Conservation (phyloP, 371 early-diverging fungal species). For the Paraphysoderma sedebokerense region DNA sequence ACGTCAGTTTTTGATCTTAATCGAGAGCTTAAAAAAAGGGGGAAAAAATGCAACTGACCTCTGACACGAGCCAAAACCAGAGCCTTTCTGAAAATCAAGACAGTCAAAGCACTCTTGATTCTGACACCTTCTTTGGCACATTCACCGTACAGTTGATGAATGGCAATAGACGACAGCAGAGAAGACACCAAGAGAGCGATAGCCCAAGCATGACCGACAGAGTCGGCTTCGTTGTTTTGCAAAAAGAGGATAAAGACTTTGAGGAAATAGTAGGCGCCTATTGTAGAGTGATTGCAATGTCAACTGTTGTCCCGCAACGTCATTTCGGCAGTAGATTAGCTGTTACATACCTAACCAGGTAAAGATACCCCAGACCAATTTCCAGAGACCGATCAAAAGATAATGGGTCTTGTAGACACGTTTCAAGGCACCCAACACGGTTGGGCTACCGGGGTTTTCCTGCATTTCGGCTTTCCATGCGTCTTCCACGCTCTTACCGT, state of each 20-base stretch:
- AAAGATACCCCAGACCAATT: conserved; percentile 33
- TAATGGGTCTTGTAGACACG: conserved; percentile 28
- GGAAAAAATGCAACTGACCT: conserved; percentile 15
- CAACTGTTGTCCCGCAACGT: conserved; percentile 12
- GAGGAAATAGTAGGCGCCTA: conserved; percentile 6
- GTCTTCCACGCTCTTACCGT: conserved; percentile 25
- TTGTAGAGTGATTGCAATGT: neutral
- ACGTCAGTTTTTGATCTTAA: conserved; percentile 35
- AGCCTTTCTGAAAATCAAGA: conserved; percentile 45
- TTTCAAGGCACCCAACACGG: conserved; percentile 18
- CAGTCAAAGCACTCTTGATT: conserved; percentile 39
- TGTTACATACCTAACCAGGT: conserved; percentile 36
- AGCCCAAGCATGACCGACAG: conserved; percentile 23
- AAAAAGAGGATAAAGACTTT: conserved; percentile 2
- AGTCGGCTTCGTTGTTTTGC: neutral
- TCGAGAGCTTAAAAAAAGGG: conserved; percentile 18
- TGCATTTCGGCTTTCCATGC: conserved; percentile 23
- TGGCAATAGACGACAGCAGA: conserved; percentile 24
- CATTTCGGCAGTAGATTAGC: conserved; percentile 21
- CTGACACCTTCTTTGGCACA: conserved; percentile 35
- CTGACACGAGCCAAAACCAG: conserved; percentile 32
- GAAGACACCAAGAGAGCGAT: conserved; percentile 23
- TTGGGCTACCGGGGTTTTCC: conserved; percentile 8
- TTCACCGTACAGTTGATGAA: conserved; percentile 33
- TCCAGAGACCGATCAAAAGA: conserved; percentile 34